These are phyloP conservation scores for Tetratostichococcus sp. DNA, from an alignment of 139 green algal species.

Conservation along the genomic window DNA sequence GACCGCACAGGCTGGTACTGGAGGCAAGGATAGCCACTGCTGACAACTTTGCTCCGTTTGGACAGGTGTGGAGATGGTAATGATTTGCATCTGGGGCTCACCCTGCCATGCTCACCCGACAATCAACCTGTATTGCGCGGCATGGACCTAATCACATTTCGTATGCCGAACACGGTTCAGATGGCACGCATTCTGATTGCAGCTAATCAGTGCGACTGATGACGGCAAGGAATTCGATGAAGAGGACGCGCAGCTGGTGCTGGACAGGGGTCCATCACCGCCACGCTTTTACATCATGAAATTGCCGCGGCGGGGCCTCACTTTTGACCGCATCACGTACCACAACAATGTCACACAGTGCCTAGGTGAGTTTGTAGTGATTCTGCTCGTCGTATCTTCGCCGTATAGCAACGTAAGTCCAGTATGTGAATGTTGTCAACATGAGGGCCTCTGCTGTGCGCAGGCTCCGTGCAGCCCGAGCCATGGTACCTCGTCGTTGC, in stretches of 20 bases:
- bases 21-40: conserved; percentile 39
- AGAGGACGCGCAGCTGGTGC: conserved; percentile 59
- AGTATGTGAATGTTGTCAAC: too few species aligned
- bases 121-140: too few species aligned
- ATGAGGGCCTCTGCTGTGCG: too few species aligned
- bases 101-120: neutral
- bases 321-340: conserved; percentile 88
- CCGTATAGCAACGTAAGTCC: too few species aligned
- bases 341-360: conserved; percentile 78
- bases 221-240: conserved; percentile 69
- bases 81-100: too few species aligned
- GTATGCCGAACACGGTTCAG: too few species aligned
- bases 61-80: conserved; percentile 41
- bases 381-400: too few species aligned
- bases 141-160: too few species aligned
- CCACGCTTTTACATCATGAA: conserved; percentile 94
- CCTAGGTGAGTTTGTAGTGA: conserved; percentile 35
- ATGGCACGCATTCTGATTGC: neutral
- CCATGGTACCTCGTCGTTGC: conserved; percentile 85
- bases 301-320: conserved; percentile 51
- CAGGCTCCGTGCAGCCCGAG: conserved; percentile 17
- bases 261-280: conserved; percentile 46
- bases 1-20: conserved; percentile 8
- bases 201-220: conserved; percentile 47
- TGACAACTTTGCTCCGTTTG: conserved; percentile 61